These are phyloP conservation scores for Misopates orontium DNA, from an alignment of 257 asterid species.

Conservation along the genomic window DNA sequence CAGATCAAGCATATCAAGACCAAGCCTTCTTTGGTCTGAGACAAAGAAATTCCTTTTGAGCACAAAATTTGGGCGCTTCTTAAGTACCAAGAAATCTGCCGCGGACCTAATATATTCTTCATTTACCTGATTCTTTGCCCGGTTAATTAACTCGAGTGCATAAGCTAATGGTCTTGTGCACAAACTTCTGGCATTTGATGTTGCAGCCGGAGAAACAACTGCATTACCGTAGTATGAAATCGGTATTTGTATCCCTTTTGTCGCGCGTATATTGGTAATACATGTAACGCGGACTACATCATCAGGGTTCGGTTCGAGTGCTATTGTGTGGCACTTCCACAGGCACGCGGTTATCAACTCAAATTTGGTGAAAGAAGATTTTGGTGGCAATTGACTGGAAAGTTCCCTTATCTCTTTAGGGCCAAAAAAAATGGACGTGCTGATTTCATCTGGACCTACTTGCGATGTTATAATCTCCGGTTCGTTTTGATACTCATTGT, in stretches of 20 bases:
- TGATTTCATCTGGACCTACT: neutral
- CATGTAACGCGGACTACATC: conserved; percentile 36
- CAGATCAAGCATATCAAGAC: conserved; percentile 9
- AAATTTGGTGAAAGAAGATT: conserved; percentile 21
- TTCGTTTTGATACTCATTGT: conserved; percentile 17
- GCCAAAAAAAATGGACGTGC: conserved; percentile 22
- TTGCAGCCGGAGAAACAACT: conserved; percentile 35
- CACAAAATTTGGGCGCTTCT: conserved; percentile 28
- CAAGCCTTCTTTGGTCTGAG: neutral
- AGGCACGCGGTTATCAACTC: conserved; percentile 39
- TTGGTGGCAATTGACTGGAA: neutral
- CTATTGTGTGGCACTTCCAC: conserved; percentile 37
- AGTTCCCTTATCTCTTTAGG: conserved; percentile 18
- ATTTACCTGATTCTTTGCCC: conserved; percentile 26
- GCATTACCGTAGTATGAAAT: conserved; percentile 43
- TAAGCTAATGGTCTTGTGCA: conserved; percentile 31
- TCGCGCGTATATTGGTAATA: conserved; percentile 32
- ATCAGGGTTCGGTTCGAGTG: conserved; percentile 34
- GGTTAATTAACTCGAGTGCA: conserved; percentile 34
- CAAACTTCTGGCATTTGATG: conserved; percentile 31
- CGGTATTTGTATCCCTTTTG: conserved; percentile 29
- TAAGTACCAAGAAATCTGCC: conserved; percentile 37
- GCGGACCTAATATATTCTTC: conserved; percentile 39
- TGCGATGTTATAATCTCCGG: no score
- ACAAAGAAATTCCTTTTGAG: neutral